A percentile compares a stretch with the other conserved stretches of the same genome.
phyloP scores from a whole-genome alignment of 805 yeast genomes.

The Hanseniaspora pseudoguilliermondii region DNA sequence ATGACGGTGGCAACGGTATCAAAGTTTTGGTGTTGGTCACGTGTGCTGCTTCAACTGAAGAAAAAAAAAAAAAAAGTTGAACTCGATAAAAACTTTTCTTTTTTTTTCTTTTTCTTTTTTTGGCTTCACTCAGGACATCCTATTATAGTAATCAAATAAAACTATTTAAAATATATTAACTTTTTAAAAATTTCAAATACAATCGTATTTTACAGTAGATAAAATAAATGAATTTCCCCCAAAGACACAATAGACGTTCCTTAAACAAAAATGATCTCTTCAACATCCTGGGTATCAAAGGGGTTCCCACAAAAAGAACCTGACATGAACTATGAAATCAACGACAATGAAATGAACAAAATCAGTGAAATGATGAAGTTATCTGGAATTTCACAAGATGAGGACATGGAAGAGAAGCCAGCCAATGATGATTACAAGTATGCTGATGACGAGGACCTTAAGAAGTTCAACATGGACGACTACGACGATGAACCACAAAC shows the following conservation, averaged over 20 bases:
- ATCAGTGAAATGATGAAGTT: constrained; percentile 67
- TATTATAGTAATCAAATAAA: too few species aligned
- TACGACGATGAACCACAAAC: constrained; percentile 52
- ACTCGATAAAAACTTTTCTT: neutral
- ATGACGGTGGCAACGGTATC: too few species aligned
- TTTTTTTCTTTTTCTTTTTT: neutral
- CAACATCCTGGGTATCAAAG: constrained; percentile 91
- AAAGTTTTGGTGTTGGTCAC: too few species aligned
- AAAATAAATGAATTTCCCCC: neutral
- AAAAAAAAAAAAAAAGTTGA: neutral
- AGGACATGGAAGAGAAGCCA: constrained; percentile 22
- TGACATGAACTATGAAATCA: constrained; percentile 59
- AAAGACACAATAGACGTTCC: neutral
- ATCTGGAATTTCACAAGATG: constrained; percentile 45
- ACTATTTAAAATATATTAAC: too few species aligned
- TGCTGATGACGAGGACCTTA: constrained; percentile 60
- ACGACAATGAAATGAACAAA: constrained; percentile 87
- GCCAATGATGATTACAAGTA: constrained; percentile 18
- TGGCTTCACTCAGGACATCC: too few species aligned
- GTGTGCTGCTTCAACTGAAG: too few species aligned
- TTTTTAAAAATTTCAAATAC: too few species aligned
- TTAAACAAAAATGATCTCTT: constrained; percentile 55
- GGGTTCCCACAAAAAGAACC: constrained; percentile 93
- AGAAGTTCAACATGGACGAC: constrained; percentile 75
- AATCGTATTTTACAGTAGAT: too few species aligned